Evolutionary conservation across 257 asterid genomes (phyloP), one percentile per base, ranked within the genome.

Genomic region (Fraxinus cuspidata): DNA sequence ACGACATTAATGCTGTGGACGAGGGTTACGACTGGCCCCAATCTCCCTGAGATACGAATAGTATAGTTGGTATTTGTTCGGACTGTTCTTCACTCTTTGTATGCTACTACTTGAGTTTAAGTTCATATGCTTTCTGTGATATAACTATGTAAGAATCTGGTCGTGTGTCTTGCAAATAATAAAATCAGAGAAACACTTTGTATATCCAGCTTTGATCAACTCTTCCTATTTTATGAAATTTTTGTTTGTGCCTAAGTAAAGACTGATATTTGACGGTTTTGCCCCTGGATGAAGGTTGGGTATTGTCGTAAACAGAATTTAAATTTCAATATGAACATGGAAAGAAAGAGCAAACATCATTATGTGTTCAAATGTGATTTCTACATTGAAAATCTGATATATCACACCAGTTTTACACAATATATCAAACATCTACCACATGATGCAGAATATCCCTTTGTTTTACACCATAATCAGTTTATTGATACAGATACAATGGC

Each of bases 1-100:
- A 79, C 15, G 87, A 77, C 67, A 53, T 60, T 63, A 81, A 74
- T 74, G 82, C 75, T 0, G 56, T 68, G 53, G 84, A 80, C 67
- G 34, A 75, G 37, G 84, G 81, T 21, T 79, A 79, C 75, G 91
- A 79, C 37, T 87, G 90, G 90, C 90, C 90, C 21, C 87, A 79
- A 74, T 87, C 90, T 58, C 90, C 90, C 51, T 85, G 78, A 80
- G 66, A 68, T 58, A 63, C 7, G 34, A 27, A 3, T 25, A 9
- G 34, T 63, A 63, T 63, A 27, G 69, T 63, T 53, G n/a, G 28
- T 53, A 47, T 47, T 44, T 44, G 53, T 44, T 56, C 28, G 11
- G 68, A 63, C 29, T 25, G 68, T 23, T 63, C 27, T 63, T 63
- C 18, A 4, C 19, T 63, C 68, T 60, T 34, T 23, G n/a, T 63